Evolutionary conservation across 2,329 filamentous ascomycete genomes (phyloP).

Genomic region (Cordyceps farinosa): DNA sequence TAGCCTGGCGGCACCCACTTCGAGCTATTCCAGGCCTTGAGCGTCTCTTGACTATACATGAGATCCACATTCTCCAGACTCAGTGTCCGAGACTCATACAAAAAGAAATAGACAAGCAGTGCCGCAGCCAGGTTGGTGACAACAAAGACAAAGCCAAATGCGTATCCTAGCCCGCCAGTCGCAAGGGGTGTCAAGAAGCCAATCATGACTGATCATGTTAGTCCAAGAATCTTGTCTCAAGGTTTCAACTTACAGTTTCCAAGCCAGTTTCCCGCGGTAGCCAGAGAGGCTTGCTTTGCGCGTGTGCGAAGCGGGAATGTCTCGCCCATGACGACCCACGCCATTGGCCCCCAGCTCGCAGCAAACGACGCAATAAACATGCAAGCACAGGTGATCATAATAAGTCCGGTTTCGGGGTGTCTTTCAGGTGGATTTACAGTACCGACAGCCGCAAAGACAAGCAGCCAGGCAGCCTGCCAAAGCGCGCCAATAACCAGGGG

Average conservation of each 20-base stretch:
- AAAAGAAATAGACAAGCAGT: conserved; percentile 63
- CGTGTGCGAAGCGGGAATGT: conserved; percentile 58
- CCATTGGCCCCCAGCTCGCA: conserved; percentile 64
- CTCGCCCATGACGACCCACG: conserved; percentile 66
- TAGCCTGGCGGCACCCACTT: conserved; percentile 50
- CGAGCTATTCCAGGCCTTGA: conserved; percentile 60
- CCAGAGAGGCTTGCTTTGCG: conserved; percentile 52
- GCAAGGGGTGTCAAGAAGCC: conserved; percentile 68
- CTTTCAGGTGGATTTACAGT: conserved; percentile 40
- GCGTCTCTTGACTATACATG: conserved; percentile 58
- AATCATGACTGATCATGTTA: conserved; percentile 49
- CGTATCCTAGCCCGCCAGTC: conserved; percentile 55
- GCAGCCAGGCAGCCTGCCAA: conserved; percentile 64
- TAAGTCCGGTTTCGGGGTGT: conserved; percentile 52
- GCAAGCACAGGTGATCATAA: conserved; percentile 70
- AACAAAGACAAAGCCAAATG: conserved; percentile 64
- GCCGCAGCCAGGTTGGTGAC: conserved; percentile 58
- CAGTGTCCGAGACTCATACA: conserved; percentile 62
- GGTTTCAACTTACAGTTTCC: conserved; percentile 49
- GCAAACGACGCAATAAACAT: conserved; percentile 74
- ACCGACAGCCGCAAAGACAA: conserved; percentile 61
- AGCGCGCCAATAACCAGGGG: conserved; percentile 63
- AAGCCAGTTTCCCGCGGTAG: conserved; percentile 54
- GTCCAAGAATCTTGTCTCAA: not conserved
- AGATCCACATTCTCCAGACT: conserved; percentile 69